A percentile compares a stretch with the other conserved stretches of the same genome.
phyloP scores from a whole-genome alignment of 2,329 filamentous ascomycete genomes.

The Neonectria sp. region DNA sequence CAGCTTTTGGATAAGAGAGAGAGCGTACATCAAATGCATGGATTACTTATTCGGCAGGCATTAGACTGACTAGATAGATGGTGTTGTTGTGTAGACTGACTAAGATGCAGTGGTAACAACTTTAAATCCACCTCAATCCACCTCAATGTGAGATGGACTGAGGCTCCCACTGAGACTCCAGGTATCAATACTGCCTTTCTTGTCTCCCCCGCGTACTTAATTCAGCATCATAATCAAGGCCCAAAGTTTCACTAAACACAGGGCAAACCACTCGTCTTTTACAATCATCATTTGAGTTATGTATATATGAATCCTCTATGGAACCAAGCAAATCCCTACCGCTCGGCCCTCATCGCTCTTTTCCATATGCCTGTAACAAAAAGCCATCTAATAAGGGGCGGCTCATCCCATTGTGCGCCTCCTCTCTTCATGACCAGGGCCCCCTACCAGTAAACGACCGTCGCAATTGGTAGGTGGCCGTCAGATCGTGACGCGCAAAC shows the following conservation, averaged over 20 bases:
- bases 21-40: neutral
- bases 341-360: conserved; percentile 35
- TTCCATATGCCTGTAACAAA: conserved; percentile 33
- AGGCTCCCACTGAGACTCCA: neutral
- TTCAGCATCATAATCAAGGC: no score
- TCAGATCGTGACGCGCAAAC: conserved; percentile 16
- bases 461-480: conserved; percentile 1
- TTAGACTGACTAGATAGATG: no score
- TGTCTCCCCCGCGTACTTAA: no score
- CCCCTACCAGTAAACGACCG: conserved; percentile 5
- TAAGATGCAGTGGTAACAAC: no score
- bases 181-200: neutral
- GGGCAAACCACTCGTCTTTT: conserved; percentile 8
- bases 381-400: conserved; percentile 41
- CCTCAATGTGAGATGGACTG: neutral
- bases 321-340: conserved; percentile 35
- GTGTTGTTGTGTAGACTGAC: no score
- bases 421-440: conserved; percentile 22
- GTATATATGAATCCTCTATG: conserved; percentile 44
- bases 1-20: neutral
- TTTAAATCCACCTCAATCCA: no score
- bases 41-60: no score
- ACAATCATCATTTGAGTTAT: conserved; percentile 39
- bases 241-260: neutral
- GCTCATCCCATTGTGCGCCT: conserved; percentile 31